These are phyloP conservation scores for Aspergillus awamori DNA, from an alignment of 2,329 filamentous ascomycete species.

Conservation along the genomic window DNA sequence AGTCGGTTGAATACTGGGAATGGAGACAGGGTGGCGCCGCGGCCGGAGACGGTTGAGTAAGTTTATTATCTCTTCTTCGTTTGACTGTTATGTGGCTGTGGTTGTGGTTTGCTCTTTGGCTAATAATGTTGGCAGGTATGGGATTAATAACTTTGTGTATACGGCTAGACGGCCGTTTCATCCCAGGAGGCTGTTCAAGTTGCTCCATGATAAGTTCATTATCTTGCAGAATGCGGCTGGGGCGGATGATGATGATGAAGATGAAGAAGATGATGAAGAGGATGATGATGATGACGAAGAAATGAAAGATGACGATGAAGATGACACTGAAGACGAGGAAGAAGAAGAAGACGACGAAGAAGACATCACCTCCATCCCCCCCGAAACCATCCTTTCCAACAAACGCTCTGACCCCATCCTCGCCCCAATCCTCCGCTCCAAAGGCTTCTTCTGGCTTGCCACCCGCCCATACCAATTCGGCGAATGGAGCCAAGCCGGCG, in stretches of 20 bases:
- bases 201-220: slow-evolving; percentile 51
- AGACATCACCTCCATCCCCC: slow-evolving; percentile 31
- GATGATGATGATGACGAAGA: slow-evolving; percentile 29
- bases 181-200: slow-evolving; percentile 42
- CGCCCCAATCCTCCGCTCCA: slow-evolving; percentile 45
- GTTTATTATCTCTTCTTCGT: slow-evolving; percentile 14
- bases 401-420: slow-evolving; percentile 44
- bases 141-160: slow-evolving; percentile 72
- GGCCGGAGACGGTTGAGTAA: slow-evolving; percentile 70
- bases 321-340: slow-evolving; percentile 29
- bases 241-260: background rate
- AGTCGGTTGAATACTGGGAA: slow-evolving; percentile 60
- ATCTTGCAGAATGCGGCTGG: slow-evolving; percentile 39
- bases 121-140: slow-evolving; percentile 53
- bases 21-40: slow-evolving; percentile 62
- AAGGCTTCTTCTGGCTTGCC: slow-evolving; percentile 51
- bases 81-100: background rate
- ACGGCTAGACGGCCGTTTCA: slow-evolving; percentile 58
- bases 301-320: slow-evolving; percentile 30
- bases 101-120: background rate
- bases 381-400: slow-evolving; percentile 40
- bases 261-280: slow-evolving; percentile 16
- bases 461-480: slow-evolving; percentile 47
- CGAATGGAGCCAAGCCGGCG: slow-evolving; percentile 51
- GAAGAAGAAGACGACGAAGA: slow-evolving; percentile 31